Evolutionary conservation across 768 basidiomycete genomes (phyloP).

Genomic region (Clavulina sp.): DNA sequence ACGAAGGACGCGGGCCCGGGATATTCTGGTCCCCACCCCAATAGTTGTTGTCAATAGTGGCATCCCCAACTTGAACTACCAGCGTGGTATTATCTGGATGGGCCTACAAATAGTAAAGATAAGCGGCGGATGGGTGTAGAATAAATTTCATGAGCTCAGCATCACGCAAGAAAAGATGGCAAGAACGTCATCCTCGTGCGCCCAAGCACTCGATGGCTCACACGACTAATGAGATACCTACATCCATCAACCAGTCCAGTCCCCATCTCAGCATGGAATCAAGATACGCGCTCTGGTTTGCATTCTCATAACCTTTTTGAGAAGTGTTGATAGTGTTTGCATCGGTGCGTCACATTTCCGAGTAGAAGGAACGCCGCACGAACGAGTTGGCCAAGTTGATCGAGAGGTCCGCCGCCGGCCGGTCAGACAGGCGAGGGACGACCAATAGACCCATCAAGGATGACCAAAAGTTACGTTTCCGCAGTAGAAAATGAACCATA

Average conservation of each 20-base stretch:
- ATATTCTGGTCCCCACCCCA: conserved; percentile 80
- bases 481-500: not conserved
- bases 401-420: too few species aligned
- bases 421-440: too few species aligned
- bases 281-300: conserved; percentile 81
- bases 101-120: conserved; percentile 30
- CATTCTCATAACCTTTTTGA: conserved; percentile 63
- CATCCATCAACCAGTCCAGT: conserved; percentile 83
- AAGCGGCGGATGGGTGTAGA: not conserved
- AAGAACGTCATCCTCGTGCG: not conserved
- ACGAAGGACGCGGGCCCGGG: conserved; percentile 56
- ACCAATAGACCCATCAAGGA: too few species aligned
- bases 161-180: not conserved
- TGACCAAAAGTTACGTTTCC: not conserved
- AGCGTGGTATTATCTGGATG: conserved; percentile 59
- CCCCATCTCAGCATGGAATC: conserved; percentile 85
- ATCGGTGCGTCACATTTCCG: not conserved
- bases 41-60: conserved; percentile 51
- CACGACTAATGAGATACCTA: conserved; percentile 16
- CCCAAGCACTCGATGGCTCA: not conserved
- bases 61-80: conserved; percentile 60
- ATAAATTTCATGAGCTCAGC: too few species aligned
- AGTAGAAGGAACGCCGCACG: too few species aligned
- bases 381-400: too few species aligned
- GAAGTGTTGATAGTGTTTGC: not conserved